Conservation (phyloP, 257 asterid species). For the Solanum gracilifrons region DNA sequence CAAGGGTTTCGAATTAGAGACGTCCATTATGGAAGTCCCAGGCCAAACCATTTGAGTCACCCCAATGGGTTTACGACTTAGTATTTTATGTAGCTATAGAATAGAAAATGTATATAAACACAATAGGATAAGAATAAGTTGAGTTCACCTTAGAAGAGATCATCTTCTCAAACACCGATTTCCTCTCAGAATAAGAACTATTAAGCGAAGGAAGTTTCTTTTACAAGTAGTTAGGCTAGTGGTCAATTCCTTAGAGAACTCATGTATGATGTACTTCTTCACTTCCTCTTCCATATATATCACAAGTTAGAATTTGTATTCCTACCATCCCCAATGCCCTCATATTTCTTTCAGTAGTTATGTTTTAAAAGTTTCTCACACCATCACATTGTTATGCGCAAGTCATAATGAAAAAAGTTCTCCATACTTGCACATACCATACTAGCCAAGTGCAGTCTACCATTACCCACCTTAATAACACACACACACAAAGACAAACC, state of each 20-base stretch:
- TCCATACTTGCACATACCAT: not conserved
- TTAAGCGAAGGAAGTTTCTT: not conserved
- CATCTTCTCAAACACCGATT: not conserved
- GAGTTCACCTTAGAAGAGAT: not conserved
- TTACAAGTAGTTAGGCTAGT: not conserved
- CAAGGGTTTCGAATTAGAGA: not conserved
- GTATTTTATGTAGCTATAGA: not conserved
- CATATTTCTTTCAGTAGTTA: not conserved
- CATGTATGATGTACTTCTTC: not conserved
- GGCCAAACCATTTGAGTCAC: not conserved
- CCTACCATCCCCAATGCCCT: not conserved
- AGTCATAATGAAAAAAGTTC: not conserved
- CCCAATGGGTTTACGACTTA: not conserved
- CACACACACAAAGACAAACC: constrained; percentile 22
- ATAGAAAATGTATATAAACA: not conserved
- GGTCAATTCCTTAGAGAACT: not conserved
- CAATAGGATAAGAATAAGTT: not conserved
- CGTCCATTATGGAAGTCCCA: not conserved
- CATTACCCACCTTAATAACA: not conserved
- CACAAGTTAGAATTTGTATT: not conserved
- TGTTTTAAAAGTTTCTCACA: not conserved
- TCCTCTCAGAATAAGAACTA: not conserved
- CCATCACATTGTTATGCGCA: not conserved
- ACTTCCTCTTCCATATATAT: not conserved
- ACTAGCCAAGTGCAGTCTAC: not conserved